phyloP scores from a whole-genome alignment of 768 basidiomycete genomes.

The Boletus subparvulus region DNA sequence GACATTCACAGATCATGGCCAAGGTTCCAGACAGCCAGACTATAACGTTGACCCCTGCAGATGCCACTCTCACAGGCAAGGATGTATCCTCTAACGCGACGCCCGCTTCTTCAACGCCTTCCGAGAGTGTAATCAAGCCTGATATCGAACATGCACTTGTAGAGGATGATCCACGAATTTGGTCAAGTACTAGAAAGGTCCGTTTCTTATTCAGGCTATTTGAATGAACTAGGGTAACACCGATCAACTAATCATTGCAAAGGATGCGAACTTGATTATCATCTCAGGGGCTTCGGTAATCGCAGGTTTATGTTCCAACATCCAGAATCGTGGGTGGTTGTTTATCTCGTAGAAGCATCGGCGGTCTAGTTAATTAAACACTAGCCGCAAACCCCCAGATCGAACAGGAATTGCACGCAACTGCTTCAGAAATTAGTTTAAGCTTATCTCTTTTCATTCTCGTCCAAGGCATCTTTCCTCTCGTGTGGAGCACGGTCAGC shows the following conservation, averaged over 20 bases:
- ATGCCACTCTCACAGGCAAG: neutral
- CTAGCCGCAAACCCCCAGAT: conserved; percentile 69
- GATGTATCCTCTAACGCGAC: neutral
- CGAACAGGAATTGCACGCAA: conserved; percentile 59
- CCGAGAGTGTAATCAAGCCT: conserved; percentile 3
- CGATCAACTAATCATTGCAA: neutral
- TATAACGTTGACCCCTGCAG: neutral
- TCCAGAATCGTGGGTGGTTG: conserved; percentile 29
- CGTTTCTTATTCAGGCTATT: neutral
- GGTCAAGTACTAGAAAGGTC: conserved; percentile 61
- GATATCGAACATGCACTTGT: conserved; percentile 46
- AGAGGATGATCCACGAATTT: conserved; percentile 60
- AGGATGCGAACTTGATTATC: conserved; percentile 24
- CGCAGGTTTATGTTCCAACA: conserved; percentile 26
- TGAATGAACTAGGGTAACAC: neutral
- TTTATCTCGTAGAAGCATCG: neutral
- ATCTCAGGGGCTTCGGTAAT: conserved; percentile 32
- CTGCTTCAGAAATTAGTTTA: conserved; percentile 60
- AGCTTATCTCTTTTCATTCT: conserved; percentile 72
- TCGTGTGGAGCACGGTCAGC: conserved; percentile 33
- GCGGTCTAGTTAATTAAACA: neutral
- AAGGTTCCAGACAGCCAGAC: neutral
- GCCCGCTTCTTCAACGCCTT: neutral
- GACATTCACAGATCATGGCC: conserved; percentile 3
- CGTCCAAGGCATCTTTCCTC: conserved; percentile 55